Conservation (phyloP, 164 flowering plant species). For the Amborella trichopoda region DNA sequence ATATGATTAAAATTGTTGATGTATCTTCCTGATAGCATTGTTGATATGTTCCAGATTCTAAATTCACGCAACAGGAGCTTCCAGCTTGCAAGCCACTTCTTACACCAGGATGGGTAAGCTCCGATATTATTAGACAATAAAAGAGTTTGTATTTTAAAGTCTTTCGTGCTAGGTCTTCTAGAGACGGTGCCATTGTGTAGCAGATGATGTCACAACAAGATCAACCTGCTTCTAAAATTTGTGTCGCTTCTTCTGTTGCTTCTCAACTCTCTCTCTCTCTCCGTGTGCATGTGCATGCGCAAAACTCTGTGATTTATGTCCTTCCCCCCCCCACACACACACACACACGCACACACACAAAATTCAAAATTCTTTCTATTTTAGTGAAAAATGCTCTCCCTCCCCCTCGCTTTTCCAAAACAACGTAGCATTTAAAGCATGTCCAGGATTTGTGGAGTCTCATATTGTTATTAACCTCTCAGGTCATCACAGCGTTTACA, state of each 20-base stretch:
- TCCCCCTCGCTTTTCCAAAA: no score
- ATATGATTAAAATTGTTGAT: no score
- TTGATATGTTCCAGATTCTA: conserved; percentile 83
- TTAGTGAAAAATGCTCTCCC: no score
- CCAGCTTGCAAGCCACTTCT: conserved; percentile 99
- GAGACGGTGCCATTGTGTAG: background rate
- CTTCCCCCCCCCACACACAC: no score
- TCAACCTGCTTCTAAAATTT: background rate
- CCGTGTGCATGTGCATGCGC: no score
- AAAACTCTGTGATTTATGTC: no score
- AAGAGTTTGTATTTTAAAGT: background rate
- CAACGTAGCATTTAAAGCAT: no score
- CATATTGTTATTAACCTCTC: no score
- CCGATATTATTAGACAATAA: background rate
- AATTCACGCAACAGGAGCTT: conserved; percentile 94
- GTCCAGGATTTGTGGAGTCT: no score
- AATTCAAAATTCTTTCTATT: no score
- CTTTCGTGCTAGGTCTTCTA: background rate
- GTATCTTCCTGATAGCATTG: no score
- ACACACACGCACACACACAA: no score
- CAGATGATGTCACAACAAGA: background rate
- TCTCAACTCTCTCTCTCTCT: background rate
- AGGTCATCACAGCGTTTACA: conserved; percentile 80
- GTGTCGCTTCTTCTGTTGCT: background rate
- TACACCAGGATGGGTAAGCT: conserved; percentile 78